Evolutionary conservation across 768 basidiomycete species (phyloP).

Genomic region (Mycena sanguinolenta): DNA sequence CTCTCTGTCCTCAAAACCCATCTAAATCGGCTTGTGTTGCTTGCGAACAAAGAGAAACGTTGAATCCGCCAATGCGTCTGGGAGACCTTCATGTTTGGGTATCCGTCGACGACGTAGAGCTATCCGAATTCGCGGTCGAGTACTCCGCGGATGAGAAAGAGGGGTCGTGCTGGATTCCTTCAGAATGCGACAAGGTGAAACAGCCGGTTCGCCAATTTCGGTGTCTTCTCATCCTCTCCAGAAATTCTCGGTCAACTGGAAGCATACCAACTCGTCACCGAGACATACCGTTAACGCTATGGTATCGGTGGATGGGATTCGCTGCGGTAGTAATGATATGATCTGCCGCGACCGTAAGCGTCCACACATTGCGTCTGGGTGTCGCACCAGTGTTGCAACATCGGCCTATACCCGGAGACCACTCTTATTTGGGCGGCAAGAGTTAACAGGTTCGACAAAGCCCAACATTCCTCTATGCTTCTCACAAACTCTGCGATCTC

Average conservation of each 20-base stretch:
- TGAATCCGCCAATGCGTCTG: conserved; percentile 14
- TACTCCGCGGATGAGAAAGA: too few species aligned
- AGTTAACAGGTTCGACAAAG: conserved; percentile 1
- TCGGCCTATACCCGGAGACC: not conserved
- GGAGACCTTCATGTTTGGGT: conserved; percentile 6
- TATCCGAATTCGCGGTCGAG: conserved; percentile 23
- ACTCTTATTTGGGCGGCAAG: not conserved
- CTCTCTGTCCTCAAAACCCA: too few species aligned
- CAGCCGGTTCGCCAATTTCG: too few species aligned
- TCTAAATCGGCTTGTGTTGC: too few species aligned
- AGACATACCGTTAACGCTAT: not conserved
- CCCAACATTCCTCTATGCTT: not conserved
- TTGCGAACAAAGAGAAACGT: not conserved
- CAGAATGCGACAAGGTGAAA: conserved; percentile 19
- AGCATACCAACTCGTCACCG: not conserved
- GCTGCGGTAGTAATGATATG: not conserved
- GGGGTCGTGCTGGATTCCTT: too few species aligned
- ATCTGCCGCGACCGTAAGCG: not conserved
- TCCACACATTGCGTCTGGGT: not conserved
- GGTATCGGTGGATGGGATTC: not conserved
- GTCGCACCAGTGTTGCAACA: not conserved
- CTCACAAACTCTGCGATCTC: conserved; percentile 24
- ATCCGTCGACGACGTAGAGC: conserved; percentile 10
- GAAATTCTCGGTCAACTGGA: not conserved
- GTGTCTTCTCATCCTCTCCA: not conserved